These are phyloP conservation scores for Blastocystis hominis DNA, from an alignment of 352 stramenopile genomes.

Conservation along the genomic window DNA sequence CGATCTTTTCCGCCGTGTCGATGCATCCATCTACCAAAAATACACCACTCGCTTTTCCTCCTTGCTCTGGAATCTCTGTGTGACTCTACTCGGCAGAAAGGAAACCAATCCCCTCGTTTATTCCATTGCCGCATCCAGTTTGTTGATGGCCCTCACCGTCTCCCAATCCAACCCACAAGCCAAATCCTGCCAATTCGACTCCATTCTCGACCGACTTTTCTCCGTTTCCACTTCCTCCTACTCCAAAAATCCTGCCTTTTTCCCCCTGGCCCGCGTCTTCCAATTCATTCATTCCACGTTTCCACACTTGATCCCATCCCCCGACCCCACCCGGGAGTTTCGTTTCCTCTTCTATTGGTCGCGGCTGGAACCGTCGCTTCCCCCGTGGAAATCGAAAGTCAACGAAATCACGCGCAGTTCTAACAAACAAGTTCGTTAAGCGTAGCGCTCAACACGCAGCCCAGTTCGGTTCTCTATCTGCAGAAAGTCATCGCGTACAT, in stretches of 20 bases:
- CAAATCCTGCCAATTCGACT: neutral
- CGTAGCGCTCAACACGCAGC: neutral
- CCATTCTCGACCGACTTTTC: neutral
- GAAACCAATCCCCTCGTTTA: neutral
- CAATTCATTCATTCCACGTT: neutral
- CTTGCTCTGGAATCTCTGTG: conserved; percentile 27
- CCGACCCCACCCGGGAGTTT: neutral
- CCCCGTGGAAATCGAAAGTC: neutral
- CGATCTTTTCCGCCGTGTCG: neutral
- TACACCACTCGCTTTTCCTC: conserved; percentile 23
- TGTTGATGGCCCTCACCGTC: neutral
- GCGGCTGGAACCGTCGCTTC: neutral
- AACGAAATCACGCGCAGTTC: neutral
- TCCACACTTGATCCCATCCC: neutral
- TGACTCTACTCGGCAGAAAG: neutral
- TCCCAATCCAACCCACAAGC: neutral
- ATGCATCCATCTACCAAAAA: neutral
- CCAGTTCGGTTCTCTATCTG: neutral
- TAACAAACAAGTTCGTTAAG: neutral
- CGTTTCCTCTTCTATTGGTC: conserved; percentile 16
- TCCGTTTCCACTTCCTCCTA: neutral
- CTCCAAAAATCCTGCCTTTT: neutral
- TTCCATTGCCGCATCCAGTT: neutral
- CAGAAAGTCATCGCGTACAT: conserved; percentile 6
- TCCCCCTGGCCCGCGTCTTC: neutral